Base-by-base conservation (phyloP, 352 stramenopile genomes). In the Aphanomyces astaci region DNA sequence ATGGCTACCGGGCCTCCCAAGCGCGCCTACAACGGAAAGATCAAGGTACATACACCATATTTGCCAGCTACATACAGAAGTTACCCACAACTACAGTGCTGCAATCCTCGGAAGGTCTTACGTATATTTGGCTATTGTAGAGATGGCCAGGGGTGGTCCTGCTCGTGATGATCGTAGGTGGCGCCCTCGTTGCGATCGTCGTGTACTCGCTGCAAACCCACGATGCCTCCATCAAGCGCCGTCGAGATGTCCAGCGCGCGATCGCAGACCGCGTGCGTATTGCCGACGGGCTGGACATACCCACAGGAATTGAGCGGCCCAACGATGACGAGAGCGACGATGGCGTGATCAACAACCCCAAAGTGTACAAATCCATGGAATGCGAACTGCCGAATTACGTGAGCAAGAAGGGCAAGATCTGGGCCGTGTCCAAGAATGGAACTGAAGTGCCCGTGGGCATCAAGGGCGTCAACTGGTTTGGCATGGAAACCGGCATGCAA, bases 381-480 rank as follows among this genome's bases (percentile, higher is more conserved):
- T 92, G 83, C 51, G 74, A 84, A 36, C 73, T 88, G 7, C 84
- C 84, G 0, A 75, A 92, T 53, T 92, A 90, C 57, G 66, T 79
- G 45, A 90, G 79, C 71, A 87, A 88, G 59, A 81, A 90, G 43
- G 81, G 79, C 25, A 73, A 76, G 25, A 83, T 92, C 43, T 76
- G 77, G 31, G 82, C 75, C 11, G 68, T 87, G 3, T 76, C 78
- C 2, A 70, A 75, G 30, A 86, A 88, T 53, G 81, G 79, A 10
- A 78, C 74, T 4, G 74, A 78, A 30, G 73, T 86, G 10, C 60
- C 77, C 0, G 70, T 88, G 7, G 27, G 73, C 4, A 86, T 89
- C 73, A 89, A 89, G 66, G 81, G 81, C 11, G 72, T 86, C 65
- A 89, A 89, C 66, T 89, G 81, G 81, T 89, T 75, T 46, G 78